Conservation (phyloP, 2,329 filamentous ascomycete species). For the Claviceps lovelessii region DNA sequence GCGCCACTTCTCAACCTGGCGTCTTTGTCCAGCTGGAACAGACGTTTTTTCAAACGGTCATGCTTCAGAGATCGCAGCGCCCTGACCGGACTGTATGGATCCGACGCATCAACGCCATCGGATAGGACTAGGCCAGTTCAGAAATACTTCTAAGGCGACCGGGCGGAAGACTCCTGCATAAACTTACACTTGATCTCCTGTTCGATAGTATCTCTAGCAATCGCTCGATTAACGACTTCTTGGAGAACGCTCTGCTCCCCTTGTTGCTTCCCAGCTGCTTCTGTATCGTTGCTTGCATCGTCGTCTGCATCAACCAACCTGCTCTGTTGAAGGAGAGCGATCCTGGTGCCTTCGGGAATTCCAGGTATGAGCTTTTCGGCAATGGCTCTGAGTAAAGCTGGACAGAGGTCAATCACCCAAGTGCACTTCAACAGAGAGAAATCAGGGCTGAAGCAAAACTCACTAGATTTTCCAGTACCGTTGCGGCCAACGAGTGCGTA, state of each 20-base stretch:
- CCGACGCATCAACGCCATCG: slow-evolving; percentile 41
- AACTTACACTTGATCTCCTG: slow-evolving; percentile 44
- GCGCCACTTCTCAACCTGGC: slow-evolving; percentile 61
- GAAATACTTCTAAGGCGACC: not conserved
- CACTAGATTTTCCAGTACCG: slow-evolving; percentile 71
- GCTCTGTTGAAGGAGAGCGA: slow-evolving; percentile 58
- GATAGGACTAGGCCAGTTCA: slow-evolving; percentile 33
- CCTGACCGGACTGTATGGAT: slow-evolving; percentile 43
- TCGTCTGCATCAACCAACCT: slow-evolving; percentile 18
- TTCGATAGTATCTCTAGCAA: slow-evolving; percentile 40
- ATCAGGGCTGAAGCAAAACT: slow-evolving; percentile 11
- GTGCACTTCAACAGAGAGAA: not conserved
- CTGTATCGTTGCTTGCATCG: slow-evolving; percentile 10
- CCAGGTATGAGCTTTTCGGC: slow-evolving; percentile 67
- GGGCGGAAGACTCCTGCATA: not conserved
- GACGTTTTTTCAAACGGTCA: slow-evolving; percentile 43
- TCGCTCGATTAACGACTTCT: slow-evolving; percentile 50
- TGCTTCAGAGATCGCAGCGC: slow-evolving; percentile 49
- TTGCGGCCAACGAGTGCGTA: slow-evolving; percentile 73
- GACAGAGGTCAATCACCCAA: not conserved
- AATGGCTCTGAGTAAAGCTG: slow-evolving; percentile 59
- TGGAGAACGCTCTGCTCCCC: slow-evolving; percentile 39
- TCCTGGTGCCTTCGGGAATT: slow-evolving; percentile 49
- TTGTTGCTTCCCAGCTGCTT: not conserved
- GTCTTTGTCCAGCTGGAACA: slow-evolving; percentile 60